Conservation (phyloP, 257 asterid genomes). For the Vinca minor region DNA sequence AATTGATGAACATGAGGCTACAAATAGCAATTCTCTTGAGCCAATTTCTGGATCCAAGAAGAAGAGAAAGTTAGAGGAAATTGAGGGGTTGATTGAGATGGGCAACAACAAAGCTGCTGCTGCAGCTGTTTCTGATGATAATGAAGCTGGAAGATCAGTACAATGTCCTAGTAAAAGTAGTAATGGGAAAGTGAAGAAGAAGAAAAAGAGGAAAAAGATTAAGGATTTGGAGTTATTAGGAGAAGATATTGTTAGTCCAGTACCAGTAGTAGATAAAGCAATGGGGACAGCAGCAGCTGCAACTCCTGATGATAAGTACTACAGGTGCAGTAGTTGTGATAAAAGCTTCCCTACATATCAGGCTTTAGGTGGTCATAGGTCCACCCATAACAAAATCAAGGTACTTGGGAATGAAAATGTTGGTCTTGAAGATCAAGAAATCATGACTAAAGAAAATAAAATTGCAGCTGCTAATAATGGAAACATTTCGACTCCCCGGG, state of each 20-base stretch:
- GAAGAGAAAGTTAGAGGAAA: background rate
- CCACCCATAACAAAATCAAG: conserved; percentile 35
- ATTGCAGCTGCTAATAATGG: no score
- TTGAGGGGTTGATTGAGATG: background rate
- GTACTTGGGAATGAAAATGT: no score
- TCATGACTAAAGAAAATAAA: conserved; percentile 17
- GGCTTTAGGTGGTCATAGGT: conserved; percentile 43
- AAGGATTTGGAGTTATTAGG: conserved; percentile 22
- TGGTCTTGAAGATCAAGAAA: no score
- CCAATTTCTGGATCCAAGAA: conserved; percentile 5
- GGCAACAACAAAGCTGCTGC: conserved; percentile 9
- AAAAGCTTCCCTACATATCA: conserved; percentile 32
- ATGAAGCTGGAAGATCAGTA: no score
- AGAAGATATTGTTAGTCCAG: background rate
- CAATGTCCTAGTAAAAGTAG: no score
- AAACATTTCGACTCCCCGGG: no score
- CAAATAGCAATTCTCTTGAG: conserved; percentile 25
- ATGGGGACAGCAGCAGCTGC: no score
- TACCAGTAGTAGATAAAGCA: no score
- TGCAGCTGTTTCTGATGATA: no score
- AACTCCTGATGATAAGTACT: conserved; percentile 21
- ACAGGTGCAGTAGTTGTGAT: conserved; percentile 26
- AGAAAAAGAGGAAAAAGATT: conserved; percentile 34
- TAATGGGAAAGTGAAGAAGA: conserved; percentile 16
- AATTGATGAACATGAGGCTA: no score